phyloP scores from a whole-genome alignment of 2,329 filamentous ascomycete genomes.

The Cladosporium halotolerans region DNA sequence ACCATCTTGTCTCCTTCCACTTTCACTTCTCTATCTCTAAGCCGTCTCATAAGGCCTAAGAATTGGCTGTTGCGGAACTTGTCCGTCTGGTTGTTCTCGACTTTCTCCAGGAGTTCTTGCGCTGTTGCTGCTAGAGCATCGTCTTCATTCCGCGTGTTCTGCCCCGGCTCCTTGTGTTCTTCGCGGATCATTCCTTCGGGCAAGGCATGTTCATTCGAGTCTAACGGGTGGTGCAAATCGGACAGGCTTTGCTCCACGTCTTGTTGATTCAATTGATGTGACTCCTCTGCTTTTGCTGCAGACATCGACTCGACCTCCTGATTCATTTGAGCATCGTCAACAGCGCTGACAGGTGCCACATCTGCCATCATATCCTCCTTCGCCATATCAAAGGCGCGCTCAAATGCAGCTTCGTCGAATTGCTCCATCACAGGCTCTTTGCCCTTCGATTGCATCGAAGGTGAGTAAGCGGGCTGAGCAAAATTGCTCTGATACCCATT shows the following conservation, averaged over 20 bases:
- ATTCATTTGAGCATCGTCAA: neutral
- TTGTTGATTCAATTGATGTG: neutral
- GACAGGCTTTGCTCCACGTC: neutral
- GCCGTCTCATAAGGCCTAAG: constrained; percentile 66
- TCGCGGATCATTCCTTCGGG: neutral
- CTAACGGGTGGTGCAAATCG: neutral
- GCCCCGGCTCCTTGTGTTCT: neutral
- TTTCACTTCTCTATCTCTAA: constrained; percentile 65
- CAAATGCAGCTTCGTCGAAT: constrained; percentile 52
- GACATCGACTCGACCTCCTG: neutral
- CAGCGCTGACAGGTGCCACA: neutral
- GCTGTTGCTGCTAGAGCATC: constrained; percentile 69
- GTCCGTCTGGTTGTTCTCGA: constrained; percentile 60
- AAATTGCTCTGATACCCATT: constrained; percentile 24
- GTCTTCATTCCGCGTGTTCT: constrained; percentile 39
- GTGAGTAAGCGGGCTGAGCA: constrained; percentile 18
- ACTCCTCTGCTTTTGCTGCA: neutral
- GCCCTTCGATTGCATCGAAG: constrained; percentile 22
- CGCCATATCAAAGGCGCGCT: constrained; percentile 47
- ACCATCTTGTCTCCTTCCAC: constrained; percentile 67
- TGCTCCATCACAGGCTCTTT: constrained; percentile 33
- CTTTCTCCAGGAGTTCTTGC: constrained; percentile 60
- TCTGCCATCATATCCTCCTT: constrained; percentile 34
- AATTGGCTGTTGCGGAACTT: constrained; percentile 79
- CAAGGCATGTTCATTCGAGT: neutral